phyloP scores from a whole-genome alignment of 2,329 filamentous ascomycete species.

The Penicillium sp. region DNA sequence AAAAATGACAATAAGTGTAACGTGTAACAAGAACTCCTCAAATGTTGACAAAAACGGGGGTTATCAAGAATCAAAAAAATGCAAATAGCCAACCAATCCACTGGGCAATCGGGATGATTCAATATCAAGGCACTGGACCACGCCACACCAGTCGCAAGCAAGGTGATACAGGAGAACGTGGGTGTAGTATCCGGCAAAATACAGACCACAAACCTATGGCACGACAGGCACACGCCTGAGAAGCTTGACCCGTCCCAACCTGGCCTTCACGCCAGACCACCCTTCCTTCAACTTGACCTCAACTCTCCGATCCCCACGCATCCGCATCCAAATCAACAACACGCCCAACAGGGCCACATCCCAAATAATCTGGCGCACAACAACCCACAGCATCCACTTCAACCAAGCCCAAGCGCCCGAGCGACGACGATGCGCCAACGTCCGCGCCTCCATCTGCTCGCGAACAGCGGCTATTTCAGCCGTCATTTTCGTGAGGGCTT shows the following conservation, averaged over 20 bases:
- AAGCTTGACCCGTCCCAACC: slow-evolving; percentile 34
- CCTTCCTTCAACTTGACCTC: slow-evolving; percentile 43
- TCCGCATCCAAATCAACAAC: slow-evolving; percentile 46
- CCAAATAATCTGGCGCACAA: slow-evolving; percentile 72
- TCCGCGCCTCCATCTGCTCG: slow-evolving; percentile 81
- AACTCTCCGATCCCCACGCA: slow-evolving; percentile 48
- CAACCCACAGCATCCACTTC: slow-evolving; percentile 69
- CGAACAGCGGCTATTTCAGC: slow-evolving; percentile 89
- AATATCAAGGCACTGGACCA: not conserved
- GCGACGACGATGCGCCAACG: slow-evolving; percentile 70
- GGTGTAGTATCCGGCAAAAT: not conserved
- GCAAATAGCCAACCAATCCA: not conserved
- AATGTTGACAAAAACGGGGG: slow-evolving; percentile 1
- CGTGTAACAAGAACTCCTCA: slow-evolving; percentile 15
- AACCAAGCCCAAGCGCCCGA: slow-evolving; percentile 71
- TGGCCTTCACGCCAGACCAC: slow-evolving; percentile 40
- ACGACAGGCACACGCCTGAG: slow-evolving; percentile 33
- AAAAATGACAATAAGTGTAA: slow-evolving; percentile 13
- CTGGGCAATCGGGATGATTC: not conserved
- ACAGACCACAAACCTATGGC: slow-evolving; percentile 23
- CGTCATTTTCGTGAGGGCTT: slow-evolving; percentile 83
- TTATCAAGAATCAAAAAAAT: not conserved
- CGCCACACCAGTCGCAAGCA: not conserved
- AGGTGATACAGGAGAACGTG: not conserved
- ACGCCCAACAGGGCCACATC: slow-evolving; percentile 62